Percentiles rank a stretch among this genome's conserved stretches.
phyloP scores from a whole-genome alignment of 1,284 basidiomycete species.

The Filobasidium uniguttulatum region DNA sequence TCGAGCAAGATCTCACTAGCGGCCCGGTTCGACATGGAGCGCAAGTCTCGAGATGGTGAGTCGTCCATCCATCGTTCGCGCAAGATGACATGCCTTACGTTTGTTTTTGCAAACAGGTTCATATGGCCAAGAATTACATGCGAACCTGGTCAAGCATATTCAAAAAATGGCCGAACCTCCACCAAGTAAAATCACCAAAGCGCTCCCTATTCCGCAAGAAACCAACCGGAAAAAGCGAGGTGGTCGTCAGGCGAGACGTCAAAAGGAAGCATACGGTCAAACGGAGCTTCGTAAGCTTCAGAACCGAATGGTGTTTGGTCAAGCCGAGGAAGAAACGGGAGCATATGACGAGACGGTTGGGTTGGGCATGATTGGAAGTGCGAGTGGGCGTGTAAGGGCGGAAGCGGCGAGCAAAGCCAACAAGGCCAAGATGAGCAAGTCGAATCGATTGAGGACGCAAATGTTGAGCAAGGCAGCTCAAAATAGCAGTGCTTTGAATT shows the following conservation, averaged over 20 bases:
- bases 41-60: conserved; percentile 60
- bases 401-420: conserved; percentile 71
- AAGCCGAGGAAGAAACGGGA: conserved; percentile 88
- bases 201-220: conserved; percentile 90
- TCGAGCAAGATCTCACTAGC: conserved; percentile 84
- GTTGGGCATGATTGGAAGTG: conserved; percentile 83
- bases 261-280: conserved; percentile 92
- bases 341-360: conserved; percentile 95
- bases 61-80: conserved; percentile 1
- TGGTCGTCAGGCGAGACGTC: conserved; percentile 89
- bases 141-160: conserved; percentile 80
- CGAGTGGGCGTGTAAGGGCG: conserved; percentile 75
- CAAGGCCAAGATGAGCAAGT: conserved; percentile 91
- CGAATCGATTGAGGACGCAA: conserved; percentile 79
- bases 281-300: conserved; percentile 93
- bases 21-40: conserved; percentile 80
- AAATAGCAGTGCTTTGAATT: conserved; percentile 40
- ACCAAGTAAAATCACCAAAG: conserved; percentile 84
- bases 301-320: conserved; percentile 92
- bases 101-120: conserved; percentile 40
- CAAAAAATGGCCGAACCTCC: conserved; percentile 87
- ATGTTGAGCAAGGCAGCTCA: conserved; percentile 51
- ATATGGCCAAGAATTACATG: conserved; percentile 66
- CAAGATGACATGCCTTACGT: background rate
- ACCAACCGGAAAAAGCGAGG: conserved; percentile 90